phyloP scores from a whole-genome alignment of 305 asterid genomes.

The Striga hermonthica region DNA sequence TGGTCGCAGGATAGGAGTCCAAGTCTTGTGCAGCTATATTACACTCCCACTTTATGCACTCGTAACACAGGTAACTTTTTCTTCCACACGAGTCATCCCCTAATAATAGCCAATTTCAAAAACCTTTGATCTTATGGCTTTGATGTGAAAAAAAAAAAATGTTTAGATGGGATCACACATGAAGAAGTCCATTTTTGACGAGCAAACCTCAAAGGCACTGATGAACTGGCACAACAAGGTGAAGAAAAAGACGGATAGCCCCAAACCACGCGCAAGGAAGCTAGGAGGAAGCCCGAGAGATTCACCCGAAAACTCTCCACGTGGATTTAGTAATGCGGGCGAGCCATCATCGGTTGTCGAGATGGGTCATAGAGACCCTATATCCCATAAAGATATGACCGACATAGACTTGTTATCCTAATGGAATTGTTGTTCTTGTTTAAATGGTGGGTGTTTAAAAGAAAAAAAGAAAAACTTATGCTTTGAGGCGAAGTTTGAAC shows the following conservation, averaged over 20 bases:
- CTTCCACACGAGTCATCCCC: too few relatives aligned
- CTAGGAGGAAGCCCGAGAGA: constrained; percentile 45
- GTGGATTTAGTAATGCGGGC: neutral
- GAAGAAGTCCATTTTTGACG: constrained; percentile 71
- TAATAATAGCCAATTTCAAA: neutral
- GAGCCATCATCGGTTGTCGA: constrained; percentile 26
- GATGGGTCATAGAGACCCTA: constrained; percentile 25
- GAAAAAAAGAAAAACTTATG: neutral
- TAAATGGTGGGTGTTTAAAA: neutral
- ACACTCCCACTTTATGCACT: constrained; percentile 85
- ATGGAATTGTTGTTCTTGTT: too few relatives aligned
- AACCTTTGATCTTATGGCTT: neutral
- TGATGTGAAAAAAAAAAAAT: neutral
- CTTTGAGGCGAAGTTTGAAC: neutral
- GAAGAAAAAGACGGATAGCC: constrained; percentile 41
- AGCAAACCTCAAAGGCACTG: constrained; percentile 70
- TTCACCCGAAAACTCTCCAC: constrained; percentile 37
- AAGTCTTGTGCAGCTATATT: constrained; percentile 65
- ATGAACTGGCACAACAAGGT: constrained; percentile 69
- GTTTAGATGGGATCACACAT: constrained; percentile 77
- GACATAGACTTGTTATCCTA: constrained; percentile 34
- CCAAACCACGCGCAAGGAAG: constrained; percentile 29
- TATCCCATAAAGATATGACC: constrained; percentile 25
- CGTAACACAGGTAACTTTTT: constrained; percentile 63
- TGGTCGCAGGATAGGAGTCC: constrained; percentile 49